A percentile compares a stretch with the other conserved stretches of the same genome.
Evolutionary conservation across 345 rosid species (phyloP).

Genomic region (Cardiospermum halicacabum): DNA sequence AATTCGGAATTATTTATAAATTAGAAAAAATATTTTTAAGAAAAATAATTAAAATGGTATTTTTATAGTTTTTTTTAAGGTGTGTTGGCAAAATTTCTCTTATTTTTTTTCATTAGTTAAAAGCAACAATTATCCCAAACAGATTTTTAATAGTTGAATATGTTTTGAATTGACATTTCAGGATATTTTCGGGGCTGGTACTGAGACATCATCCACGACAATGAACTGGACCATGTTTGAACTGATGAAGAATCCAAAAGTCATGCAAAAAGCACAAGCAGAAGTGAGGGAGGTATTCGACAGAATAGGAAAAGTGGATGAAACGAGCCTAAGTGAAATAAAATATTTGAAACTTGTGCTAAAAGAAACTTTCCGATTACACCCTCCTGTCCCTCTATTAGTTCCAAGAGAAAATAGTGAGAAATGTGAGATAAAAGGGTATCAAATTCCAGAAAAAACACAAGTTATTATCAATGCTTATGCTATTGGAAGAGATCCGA

Average conservation of each 20-base stretch:
- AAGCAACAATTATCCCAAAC: no score
- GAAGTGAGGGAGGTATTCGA: constrained; percentile 24
- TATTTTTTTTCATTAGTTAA: no score
- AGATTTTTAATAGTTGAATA: no score
- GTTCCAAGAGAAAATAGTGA: constrained; percentile 24
- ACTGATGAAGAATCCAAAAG: constrained; percentile 20
- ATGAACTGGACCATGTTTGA: constrained; percentile 29
- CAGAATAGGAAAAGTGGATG: constrained; percentile 17
- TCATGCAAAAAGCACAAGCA: constrained; percentile 17
- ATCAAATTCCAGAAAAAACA: constrained; percentile 18
- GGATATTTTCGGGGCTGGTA: constrained; percentile 22
- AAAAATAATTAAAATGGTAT: no score
- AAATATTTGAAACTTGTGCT: constrained; percentile 18
- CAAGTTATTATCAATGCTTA: constrained; percentile 28
- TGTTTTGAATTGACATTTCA: not conserved
- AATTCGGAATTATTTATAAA: no score
- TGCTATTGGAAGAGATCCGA: constrained; percentile 32
- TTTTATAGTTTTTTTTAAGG: no score
- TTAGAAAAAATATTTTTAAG: no score
- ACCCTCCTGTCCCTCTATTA: constrained; percentile 22
- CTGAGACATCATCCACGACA: constrained; percentile 28
- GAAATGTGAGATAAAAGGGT: constrained; percentile 20
- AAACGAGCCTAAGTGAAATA: constrained; percentile 14
- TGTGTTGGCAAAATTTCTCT: no score
- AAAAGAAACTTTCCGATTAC: constrained; percentile 28